Evolutionary conservation across 495 filamentous ascomycete genomes (phyloP), one percentile per base, ranked within the genome.

Genomic region (Aspergillus avenaceus): DNA sequence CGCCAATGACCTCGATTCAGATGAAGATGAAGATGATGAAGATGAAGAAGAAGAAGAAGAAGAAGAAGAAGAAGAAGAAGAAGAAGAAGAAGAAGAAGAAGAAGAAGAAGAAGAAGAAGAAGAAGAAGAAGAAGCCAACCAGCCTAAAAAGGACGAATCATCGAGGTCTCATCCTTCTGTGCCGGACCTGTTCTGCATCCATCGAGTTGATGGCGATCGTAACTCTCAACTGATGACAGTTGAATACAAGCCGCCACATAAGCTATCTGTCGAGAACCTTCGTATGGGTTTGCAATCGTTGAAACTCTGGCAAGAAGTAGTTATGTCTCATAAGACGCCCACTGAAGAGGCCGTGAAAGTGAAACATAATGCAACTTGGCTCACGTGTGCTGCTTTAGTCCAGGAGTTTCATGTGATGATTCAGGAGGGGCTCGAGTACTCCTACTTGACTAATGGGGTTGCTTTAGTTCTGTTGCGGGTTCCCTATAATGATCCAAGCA

Each of bases 191-290:
- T 64, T 54, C 27, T 67, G 54, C 37, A 62, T 67, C 28, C 55
- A 58, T 38, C 55, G 58, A 16, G 48, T 55, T 12, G 52, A 60
- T 37, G 48, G 46, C 45, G 52, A 46, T 40, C 62, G 31, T 23
- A 59, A 47, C 36, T 54, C 56, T 40, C 36, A 64, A 13, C 58
- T 66, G 42, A 63, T 51, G 19, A 62, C 55, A 2, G 59, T 69
- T 18, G 60, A 68, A 47, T 69, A 71, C 45, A 72, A 72, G 41
- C 62, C 66, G 18, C 60, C 63, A 24, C 62, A 71, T 46, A 73
- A 73, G 50, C 57, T 71, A 2, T 51, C 62, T 23, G 54, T 63
- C 21, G 58, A 60, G 27, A 58, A 54, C 51, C 53, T 71, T 34
- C 61, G 61, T 14, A 45, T 45, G 34, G 63, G 66, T 22, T 57